A percentile compares a stretch with the other conserved stretches of the same genome.
phyloP scores from a whole-genome alignment of 2,329 filamentous ascomycete genomes.

The Penicillium carneum region DNA sequence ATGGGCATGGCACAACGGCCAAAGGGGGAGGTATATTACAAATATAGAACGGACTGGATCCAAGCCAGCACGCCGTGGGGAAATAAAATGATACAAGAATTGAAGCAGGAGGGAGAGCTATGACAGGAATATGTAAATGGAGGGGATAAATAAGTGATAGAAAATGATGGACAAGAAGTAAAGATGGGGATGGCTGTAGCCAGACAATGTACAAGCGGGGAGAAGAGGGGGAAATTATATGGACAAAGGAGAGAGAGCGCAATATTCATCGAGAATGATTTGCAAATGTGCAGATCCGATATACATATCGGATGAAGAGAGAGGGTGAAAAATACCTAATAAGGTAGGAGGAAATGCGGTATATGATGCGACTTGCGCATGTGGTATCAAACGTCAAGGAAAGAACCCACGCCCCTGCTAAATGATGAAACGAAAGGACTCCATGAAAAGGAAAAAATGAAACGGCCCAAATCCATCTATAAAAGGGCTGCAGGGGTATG shows the following conservation, averaged over 20 bases:
- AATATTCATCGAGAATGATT: conserved; percentile 31
- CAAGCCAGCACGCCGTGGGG: conserved; percentile 34
- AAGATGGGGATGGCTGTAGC: conserved; percentile 24
- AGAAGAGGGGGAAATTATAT: conserved; percentile 22
- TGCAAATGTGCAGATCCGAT: conserved; percentile 18
- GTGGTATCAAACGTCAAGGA: conserved; percentile 43
- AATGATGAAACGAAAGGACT: conserved; percentile 34
- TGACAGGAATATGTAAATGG: conserved; percentile 17
- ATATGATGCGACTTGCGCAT: conserved; percentile 44
- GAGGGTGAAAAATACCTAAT: conserved; percentile 15
- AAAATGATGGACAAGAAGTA: conserved; percentile 24
- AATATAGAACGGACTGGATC: conserved; percentile 33
- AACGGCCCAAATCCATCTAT: conserved; percentile 48
- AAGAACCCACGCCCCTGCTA: conserved; percentile 27
- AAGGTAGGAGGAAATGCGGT: conserved; percentile 33
- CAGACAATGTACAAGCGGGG: conserved; percentile 37
- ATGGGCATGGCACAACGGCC: conserved; percentile 31
- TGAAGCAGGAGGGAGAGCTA: conserved; percentile 9
- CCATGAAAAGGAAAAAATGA: conserved; percentile 38
- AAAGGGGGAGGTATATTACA: conserved; percentile 45
- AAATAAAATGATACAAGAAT: conserved; percentile 34
- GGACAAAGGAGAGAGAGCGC: conserved; percentile 35
- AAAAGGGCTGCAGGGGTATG: conserved; percentile 51
- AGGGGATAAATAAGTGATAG: conserved; percentile 11
- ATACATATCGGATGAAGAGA: conserved; percentile 20